Percentiles rank a stretch among this genome's conserved stretches.
Evolutionary conservation across 169 alveolate genomes (phyloP).

Genomic region (Plasmodium knowlesi): DNA sequence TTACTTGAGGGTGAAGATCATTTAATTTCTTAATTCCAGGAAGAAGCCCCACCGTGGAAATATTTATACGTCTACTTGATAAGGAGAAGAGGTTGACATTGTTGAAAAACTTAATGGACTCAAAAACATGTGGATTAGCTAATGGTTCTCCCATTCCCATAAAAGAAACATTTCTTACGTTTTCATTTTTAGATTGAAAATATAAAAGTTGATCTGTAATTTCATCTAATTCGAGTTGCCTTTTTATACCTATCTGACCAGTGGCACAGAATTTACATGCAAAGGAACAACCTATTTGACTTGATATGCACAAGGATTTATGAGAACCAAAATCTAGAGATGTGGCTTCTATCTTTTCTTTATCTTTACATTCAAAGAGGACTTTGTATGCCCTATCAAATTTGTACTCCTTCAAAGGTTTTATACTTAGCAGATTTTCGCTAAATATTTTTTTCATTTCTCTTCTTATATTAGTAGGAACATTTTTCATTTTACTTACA

Average conservation of each 20-base stretch:
- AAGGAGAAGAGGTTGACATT: constrained; percentile 79
- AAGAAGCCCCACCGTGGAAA: constrained; percentile 89
- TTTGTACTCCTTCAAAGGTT: constrained; percentile 77
- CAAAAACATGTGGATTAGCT: constrained; percentile 90
- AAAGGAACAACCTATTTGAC: constrained; percentile 90
- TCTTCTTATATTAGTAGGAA: constrained; percentile 81
- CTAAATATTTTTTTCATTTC: constrained; percentile 74
- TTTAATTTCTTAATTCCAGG: constrained; percentile 90
- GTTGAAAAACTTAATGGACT: constrained; percentile 83
- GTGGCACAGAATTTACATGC: constrained; percentile 91
- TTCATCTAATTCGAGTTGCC: constrained; percentile 89
- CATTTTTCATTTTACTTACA: constrained; percentile 79
- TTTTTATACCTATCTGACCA: constrained; percentile 88
- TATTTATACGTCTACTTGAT: constrained; percentile 85
- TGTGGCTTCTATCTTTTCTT: constrained; percentile 87
- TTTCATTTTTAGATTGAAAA: constrained; percentile 83
- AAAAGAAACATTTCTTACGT: constrained; percentile 87
- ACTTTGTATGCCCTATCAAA: constrained; percentile 86
- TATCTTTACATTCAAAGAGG: constrained; percentile 85
- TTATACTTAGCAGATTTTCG: constrained; percentile 78
- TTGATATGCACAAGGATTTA: constrained; percentile 88
- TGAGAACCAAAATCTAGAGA: constrained; percentile 86
- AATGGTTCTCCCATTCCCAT: constrained; percentile 94
- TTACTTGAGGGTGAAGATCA: constrained; percentile 86
- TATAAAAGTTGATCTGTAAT: constrained; percentile 88